Evolutionary conservation across 2,329 filamentous ascomycete genomes (phyloP).

Genomic region (Fusarium subglutinans): DNA sequence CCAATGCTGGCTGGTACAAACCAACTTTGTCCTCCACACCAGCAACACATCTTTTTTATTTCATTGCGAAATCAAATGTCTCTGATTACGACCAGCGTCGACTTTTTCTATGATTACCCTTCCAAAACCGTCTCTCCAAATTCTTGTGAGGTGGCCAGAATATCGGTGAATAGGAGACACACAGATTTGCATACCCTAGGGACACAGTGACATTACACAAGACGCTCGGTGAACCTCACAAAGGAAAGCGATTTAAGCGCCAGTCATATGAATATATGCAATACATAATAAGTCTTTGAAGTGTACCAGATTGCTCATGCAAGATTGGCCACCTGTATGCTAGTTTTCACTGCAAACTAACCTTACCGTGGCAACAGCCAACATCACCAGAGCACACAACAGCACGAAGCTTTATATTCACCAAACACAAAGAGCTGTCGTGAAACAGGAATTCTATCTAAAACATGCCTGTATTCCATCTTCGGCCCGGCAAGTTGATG

Average conservation of each 20-base stretch:
- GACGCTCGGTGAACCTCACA: not conserved
- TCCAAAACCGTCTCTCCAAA: not conserved
- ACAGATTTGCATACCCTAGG: not conserved
- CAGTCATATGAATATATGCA: not conserved
- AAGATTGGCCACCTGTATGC: not conserved
- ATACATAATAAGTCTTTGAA: not conserved
- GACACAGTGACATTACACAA: not conserved
- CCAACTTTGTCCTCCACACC: not conserved
- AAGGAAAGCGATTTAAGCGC: not conserved
- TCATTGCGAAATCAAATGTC: not conserved
- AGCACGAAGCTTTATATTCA: not conserved
- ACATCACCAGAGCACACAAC: not conserved
- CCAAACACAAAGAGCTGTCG: not conserved
- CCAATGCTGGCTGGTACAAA: not conserved
- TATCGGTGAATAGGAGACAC: not conserved
- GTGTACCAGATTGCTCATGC: not conserved
- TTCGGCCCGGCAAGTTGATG: constrained; percentile 27
- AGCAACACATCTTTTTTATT: not conserved
- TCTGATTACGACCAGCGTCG: not conserved
- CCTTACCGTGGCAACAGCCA: not conserved
- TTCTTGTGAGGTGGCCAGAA: not conserved
- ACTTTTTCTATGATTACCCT: not conserved
- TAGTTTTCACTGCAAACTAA: not conserved
- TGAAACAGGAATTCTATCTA: constrained; percentile 1
- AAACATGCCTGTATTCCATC: constrained; percentile 7